Evolutionary conservation across 2,329 filamentous ascomycete species (phyloP).

Genomic region (Trichoderma aggressivum): DNA sequence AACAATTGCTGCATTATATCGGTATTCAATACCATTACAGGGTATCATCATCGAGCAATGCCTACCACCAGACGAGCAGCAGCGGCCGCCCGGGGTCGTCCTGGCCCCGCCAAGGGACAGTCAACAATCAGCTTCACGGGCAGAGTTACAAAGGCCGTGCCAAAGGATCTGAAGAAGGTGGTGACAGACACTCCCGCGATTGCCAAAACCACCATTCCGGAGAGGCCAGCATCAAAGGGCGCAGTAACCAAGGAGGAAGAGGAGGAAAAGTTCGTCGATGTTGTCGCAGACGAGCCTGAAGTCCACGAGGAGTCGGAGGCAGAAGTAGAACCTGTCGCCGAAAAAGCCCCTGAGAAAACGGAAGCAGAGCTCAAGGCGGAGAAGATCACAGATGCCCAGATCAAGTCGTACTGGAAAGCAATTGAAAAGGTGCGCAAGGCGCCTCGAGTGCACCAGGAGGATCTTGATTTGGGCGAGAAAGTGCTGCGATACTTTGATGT

Average conservation of each 20-base stretch:
- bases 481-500: slow-evolving; percentile 90
- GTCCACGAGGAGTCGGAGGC: slow-evolving; percentile 21
- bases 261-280: slow-evolving; percentile 8
- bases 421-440: slow-evolving; percentile 68
- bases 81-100: slow-evolving; percentile 36
- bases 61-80: slow-evolving; percentile 49
- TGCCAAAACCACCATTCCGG: slow-evolving; percentile 33
- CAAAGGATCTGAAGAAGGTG: slow-evolving; percentile 48
- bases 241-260: slow-evolving; percentile 16
- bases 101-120: slow-evolving; percentile 44
- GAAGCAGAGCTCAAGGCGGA: slow-evolving; percentile 57
- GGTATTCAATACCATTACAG: neutral
- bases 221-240: slow-evolving; percentile 23
- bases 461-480: slow-evolving; percentile 72
- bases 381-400: slow-evolving; percentile 62
- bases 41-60: slow-evolving; percentile 35
- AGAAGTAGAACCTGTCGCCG: slow-evolving; percentile 26
- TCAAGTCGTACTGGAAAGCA: slow-evolving; percentile 72
- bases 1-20: neutral
- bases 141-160: slow-evolving; percentile 52
- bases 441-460: slow-evolving; percentile 73
- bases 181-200: slow-evolving; percentile 33
- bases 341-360: slow-evolving; percentile 41
- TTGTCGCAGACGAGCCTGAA: slow-evolving; percentile 21
- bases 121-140: slow-evolving; percentile 57